A percentile compares a stretch with the other conserved stretches of the same genome.
Evolutionary conservation across 2,329 filamentous ascomycete species (phyloP).

Genomic region (Apiospora sp.): DNA sequence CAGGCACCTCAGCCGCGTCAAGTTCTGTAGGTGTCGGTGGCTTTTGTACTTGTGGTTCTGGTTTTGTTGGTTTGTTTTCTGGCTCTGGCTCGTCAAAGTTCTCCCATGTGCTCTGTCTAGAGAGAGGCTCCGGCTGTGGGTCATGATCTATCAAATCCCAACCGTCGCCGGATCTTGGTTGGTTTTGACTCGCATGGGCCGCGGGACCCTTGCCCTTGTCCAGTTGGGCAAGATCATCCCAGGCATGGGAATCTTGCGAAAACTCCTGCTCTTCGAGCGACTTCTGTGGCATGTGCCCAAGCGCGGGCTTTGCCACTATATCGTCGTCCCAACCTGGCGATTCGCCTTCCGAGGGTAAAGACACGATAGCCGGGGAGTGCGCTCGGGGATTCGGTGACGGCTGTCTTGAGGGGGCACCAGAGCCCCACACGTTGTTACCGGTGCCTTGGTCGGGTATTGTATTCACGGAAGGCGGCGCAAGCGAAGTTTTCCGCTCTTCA

Average conservation of each 20-base stretch:
- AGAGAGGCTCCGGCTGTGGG: slow-evolving; percentile 41
- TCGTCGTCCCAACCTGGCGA: slow-evolving; percentile 51
- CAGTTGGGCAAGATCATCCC: slow-evolving; percentile 55
- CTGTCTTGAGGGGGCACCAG: slow-evolving; percentile 40
- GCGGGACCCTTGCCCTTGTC: slow-evolving; percentile 53
- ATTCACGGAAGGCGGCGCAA: slow-evolving; percentile 38
- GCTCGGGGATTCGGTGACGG: slow-evolving; percentile 41
- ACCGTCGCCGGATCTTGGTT: slow-evolving; percentile 46
- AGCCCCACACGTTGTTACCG: slow-evolving; percentile 47
- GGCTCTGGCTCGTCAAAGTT: slow-evolving; percentile 45
- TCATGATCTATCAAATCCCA: slow-evolving; percentile 61
- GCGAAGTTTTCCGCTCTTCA: slow-evolving; percentile 36
- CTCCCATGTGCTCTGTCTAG: slow-evolving; percentile 49
- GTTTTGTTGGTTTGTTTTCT: slow-evolving; percentile 33
- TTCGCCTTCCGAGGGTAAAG: slow-evolving; percentile 48
- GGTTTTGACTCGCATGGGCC: slow-evolving; percentile 28
- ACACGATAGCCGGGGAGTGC: slow-evolving; percentile 45
- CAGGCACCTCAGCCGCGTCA: slow-evolving; percentile 29
- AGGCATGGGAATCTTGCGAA: slow-evolving; percentile 54
- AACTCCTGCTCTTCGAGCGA: slow-evolving; percentile 43
- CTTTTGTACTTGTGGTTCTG: slow-evolving; percentile 23
- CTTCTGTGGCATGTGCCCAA: slow-evolving; percentile 33
- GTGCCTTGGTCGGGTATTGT: slow-evolving; percentile 41
- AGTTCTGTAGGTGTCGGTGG: background rate
- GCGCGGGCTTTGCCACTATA: slow-evolving; percentile 38